phyloP scores from a whole-genome alignment of 2,329 filamentous ascomycete genomes.

The Aspergillus brasiliensis region DNA sequence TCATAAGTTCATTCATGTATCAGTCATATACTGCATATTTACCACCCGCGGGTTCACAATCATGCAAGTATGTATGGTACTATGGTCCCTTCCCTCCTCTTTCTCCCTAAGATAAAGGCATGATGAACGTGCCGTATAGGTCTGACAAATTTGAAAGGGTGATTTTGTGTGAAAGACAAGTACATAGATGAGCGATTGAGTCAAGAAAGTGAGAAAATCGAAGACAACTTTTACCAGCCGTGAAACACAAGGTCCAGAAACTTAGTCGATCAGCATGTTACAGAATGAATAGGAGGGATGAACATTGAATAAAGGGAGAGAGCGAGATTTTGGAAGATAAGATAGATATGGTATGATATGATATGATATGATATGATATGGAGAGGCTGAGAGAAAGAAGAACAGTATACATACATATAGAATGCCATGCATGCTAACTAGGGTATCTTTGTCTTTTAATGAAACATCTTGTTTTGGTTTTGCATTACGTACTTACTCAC shows the following conservation, averaged over 20 bases:
- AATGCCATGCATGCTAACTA: constrained; percentile 8
- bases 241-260: no score
- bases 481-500: constrained; percentile 7
- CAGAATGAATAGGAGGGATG: neutral
- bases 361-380: neutral
- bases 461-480: neutral
- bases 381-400: neutral
- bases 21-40: no score
- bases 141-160: neutral
- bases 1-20: no score
- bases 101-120: no score
- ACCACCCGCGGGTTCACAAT: no score
- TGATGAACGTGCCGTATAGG: no score
- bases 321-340: neutral
- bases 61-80: no score
- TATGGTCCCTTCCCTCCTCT: no score
- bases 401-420: constrained; percentile 16
- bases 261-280: neutral
- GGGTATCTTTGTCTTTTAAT: neutral
- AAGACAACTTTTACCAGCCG: no score
- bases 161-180: neutral
- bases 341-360: no score
- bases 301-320: no score
- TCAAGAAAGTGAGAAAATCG: neutral
- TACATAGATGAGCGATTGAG: neutral